These are phyloP conservation scores for Sporobolomyces roseus DNA, from an alignment of 768 basidiomycete species.

Conservation along the genomic window DNA sequence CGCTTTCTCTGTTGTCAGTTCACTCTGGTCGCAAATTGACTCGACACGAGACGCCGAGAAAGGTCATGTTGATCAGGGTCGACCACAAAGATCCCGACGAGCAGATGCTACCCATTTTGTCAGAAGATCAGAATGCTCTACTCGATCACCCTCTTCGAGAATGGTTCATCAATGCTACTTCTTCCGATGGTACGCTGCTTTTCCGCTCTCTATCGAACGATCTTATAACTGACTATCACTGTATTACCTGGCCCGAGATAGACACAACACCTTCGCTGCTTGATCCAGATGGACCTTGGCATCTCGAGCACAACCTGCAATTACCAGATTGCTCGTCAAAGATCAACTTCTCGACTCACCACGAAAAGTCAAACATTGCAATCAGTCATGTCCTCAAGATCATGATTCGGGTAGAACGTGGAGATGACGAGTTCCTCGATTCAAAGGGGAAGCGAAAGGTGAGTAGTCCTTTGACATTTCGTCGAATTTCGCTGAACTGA, in stretches of 20 bases:
- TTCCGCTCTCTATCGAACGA: background rate
- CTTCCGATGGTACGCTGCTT: conserved; percentile 56
- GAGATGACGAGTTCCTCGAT: conserved; percentile 64
- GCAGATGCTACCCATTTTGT: conserved; percentile 72
- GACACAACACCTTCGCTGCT: conserved; percentile 49
- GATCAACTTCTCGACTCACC: conserved; percentile 75
- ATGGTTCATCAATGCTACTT: conserved; percentile 49
- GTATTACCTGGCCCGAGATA: conserved; percentile 33
- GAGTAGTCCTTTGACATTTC: background rate
- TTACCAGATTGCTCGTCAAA: conserved; percentile 58
- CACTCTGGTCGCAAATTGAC: conserved; percentile 57
- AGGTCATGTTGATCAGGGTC: conserved; percentile 63
- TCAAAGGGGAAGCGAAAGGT: conserved; percentile 66
- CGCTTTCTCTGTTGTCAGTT: background rate
- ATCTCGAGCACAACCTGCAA: conserved; percentile 63
- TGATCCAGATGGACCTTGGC: conserved; percentile 72
- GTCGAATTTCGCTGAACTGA: background rate
- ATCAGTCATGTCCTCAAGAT: conserved; percentile 75
- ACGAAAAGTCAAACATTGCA: conserved; percentile 67
- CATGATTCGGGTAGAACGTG: conserved; percentile 74
- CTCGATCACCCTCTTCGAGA: conserved; percentile 62
- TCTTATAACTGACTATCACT: background rate
- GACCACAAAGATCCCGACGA: conserved; percentile 58
- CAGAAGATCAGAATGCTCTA: conserved; percentile 62
- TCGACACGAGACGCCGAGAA: conserved; percentile 64